Evolutionary conservation across 805 yeast species (phyloP), one percentile per base, ranked within the genome.

Genomic region (Lipomyces spencermartinsiae): DNA sequence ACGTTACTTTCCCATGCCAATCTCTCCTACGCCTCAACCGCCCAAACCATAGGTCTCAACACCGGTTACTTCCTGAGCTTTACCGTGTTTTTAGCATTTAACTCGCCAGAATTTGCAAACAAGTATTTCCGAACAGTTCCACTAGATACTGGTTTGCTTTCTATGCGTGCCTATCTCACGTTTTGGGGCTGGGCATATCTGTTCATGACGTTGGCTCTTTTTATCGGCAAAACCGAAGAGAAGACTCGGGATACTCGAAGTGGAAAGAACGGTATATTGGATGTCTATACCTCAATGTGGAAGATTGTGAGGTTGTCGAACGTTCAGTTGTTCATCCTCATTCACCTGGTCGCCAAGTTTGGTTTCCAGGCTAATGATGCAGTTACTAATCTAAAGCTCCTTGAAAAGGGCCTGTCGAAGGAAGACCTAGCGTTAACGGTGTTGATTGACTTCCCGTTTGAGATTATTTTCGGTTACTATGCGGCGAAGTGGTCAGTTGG

Each of bases 321-420:
- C 68, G 89, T 95, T 58, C 93, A 87, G 76, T 82, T 88, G 6
- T 86, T 95, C 73, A 88, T 92, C 25, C 71, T 87, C 1, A 86
- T 95, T 8, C 93, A 93, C 74, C 78, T 95, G 56, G 78, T 92
- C 10, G 88, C 97, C 51, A 95, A 95, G 76, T 83, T 94, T 66
- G 98, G 97, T 1, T 95, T 95, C 78, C 97, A 93, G 76, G 97
- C 93, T 35, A 95, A 93, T 75, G 99, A 95, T 78, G 93, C 95
- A 7, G 98, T 97, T 35, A 95, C 98, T 0, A 94, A 94, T 76
- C 84, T 95, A 73, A 95, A 94, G 77, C 82, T 95, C 29, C 81
- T 95, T 5, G 99, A 95, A 76, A 89, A 89, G 74, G 99, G 99
- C 0, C 87, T 95, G 58, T 87, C 95, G 53, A 91, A 93, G 76